These are phyloP conservation scores for Zoysia matrella DNA, from an alignment of 202 grass and related monocot genomes.

Conservation along the genomic window DNA sequence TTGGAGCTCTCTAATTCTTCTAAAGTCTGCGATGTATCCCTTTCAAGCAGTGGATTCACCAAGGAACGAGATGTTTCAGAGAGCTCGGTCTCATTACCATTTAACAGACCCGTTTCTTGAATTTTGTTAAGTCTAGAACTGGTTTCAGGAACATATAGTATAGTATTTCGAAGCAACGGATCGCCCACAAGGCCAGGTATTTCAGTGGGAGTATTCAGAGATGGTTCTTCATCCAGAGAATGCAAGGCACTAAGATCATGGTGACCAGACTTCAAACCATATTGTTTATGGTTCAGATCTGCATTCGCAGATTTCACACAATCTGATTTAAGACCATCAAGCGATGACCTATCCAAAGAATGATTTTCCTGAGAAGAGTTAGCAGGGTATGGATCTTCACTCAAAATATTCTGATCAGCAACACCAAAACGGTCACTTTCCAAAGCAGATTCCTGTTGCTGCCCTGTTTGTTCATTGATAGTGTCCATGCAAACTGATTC, in stretches of 20 bases:
- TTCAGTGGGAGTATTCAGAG: constrained; percentile 20
- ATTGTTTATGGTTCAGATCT: constrained; percentile 23
- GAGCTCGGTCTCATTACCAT: background rate
- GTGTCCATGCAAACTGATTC: constrained; percentile 37
- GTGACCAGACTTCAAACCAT: constrained; percentile 23
- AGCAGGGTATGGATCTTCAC: constrained; percentile 39
- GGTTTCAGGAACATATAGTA: background rate
- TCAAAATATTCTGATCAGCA: constrained; percentile 36
- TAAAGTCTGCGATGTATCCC: constrained; percentile 14
- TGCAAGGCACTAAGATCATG: constrained; percentile 16
- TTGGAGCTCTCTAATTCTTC: constrained; percentile 40
- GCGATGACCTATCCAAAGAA: constrained; percentile 28
- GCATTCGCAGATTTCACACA: constrained; percentile 28
- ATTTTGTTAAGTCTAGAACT: constrained; percentile 11
- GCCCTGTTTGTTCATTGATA: constrained; percentile 25
- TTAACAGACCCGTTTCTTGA: constrained; percentile 22
- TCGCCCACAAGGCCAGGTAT: background rate
- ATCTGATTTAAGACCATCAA: constrained; percentile 46
- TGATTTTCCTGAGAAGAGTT: constrained; percentile 26
- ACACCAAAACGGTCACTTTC: constrained; percentile 35
- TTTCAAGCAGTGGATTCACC: no score
- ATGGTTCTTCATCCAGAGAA: background rate
- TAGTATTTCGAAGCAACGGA: constrained; percentile 16
- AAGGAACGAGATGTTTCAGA: background rate
- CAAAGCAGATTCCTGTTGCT: constrained; percentile 34